Conservation (phyloP, 768 basidiomycete genomes). For the Cyclocybe aegerita region DNA sequence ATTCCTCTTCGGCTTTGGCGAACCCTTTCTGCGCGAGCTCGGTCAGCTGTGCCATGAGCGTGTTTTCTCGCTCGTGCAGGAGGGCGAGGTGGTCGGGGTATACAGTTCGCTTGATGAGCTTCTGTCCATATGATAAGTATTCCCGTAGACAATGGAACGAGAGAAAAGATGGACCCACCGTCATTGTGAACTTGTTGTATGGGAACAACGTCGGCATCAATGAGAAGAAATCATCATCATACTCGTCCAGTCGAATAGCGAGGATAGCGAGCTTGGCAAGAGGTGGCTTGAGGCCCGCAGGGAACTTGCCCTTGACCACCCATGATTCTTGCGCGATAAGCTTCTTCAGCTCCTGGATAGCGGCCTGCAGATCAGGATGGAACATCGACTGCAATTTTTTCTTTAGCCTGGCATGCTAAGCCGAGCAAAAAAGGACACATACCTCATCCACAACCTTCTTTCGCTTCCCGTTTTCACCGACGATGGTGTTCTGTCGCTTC, state of each 20-base stretch:
- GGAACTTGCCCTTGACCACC: constrained; percentile 88
- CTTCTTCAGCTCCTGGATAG: constrained; percentile 58
- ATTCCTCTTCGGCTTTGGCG: constrained; percentile 70
- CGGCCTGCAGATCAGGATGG: constrained; percentile 64
- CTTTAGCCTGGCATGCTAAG: background rate
- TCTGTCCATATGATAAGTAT: constrained; percentile 42
- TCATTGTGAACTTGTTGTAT: constrained; percentile 96
- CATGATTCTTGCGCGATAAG: constrained; percentile 70
- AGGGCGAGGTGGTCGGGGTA: constrained; percentile 71
- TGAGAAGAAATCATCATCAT: constrained; percentile 90
- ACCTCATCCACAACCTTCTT: constrained; percentile 70
- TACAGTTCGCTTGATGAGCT: constrained; percentile 91
- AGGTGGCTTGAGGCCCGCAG: constrained; percentile 70
- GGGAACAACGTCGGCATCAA: constrained; percentile 86
- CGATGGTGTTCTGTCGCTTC: constrained; percentile 47
- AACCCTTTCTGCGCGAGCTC: constrained; percentile 65
- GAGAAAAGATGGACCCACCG: constrained; percentile 42
- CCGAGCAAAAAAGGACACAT: constrained; percentile 16
- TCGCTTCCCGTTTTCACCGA: constrained; percentile 66
- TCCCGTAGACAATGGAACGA: background rate
- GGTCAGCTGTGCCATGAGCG: constrained; percentile 61
- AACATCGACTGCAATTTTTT: constrained; percentile 51
- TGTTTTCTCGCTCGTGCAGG: constrained; percentile 66
- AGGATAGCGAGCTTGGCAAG: constrained; percentile 71
- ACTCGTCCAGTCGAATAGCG: constrained; percentile 83